A percentile compares a stretch with the other conserved stretches of the same genome.
These are phyloP conservation scores for Aspergillus egyptiacus DNA, from an alignment of 495 filamentous ascomycete genomes.

Conservation along the genomic window DNA sequence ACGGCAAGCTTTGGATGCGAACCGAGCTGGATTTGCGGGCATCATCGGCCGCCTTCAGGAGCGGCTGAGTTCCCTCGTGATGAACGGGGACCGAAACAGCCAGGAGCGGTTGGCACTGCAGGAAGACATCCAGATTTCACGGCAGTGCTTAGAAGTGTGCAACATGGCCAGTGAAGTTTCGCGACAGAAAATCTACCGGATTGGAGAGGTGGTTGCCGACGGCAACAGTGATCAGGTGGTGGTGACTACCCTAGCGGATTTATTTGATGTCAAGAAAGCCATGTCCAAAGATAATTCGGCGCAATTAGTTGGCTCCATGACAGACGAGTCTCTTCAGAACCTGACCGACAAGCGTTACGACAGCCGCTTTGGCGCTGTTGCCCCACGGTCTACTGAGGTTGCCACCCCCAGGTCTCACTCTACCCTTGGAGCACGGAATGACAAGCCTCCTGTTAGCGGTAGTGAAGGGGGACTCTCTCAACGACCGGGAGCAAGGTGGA, in stretches of 20 bases:
- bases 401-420: neutral
- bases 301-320: constrained; percentile 30
- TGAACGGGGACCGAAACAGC: constrained; percentile 14
- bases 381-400: neutral
- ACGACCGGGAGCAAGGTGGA: neutral
- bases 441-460: neutral
- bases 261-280: constrained; percentile 29
- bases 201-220: constrained; percentile 30
- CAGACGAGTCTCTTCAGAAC: constrained; percentile 19
- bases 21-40: constrained; percentile 18
- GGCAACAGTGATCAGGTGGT: constrained; percentile 31
- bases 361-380: constrained; percentile 24
- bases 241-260: constrained; percentile 30
- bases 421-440: neutral
- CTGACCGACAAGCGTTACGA: constrained; percentile 25
- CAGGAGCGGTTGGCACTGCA: constrained; percentile 23
- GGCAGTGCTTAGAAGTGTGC: constrained; percentile 31
- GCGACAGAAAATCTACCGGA: constrained; percentile 25
- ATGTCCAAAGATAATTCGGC: constrained; percentile 21
- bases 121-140: constrained; percentile 25
- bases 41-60: constrained; percentile 23
- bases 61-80: constrained; percentile 21
- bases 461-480: neutral
- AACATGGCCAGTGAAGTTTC: constrained; percentile 27
- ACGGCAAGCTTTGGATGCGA: constrained; percentile 17